A percentile compares a stretch with the other conserved stretches of the same genome.
Evolutionary conservation across 495 filamentous ascomycete species (phyloP).

Genomic region (Aspergillus avenaceus): DNA sequence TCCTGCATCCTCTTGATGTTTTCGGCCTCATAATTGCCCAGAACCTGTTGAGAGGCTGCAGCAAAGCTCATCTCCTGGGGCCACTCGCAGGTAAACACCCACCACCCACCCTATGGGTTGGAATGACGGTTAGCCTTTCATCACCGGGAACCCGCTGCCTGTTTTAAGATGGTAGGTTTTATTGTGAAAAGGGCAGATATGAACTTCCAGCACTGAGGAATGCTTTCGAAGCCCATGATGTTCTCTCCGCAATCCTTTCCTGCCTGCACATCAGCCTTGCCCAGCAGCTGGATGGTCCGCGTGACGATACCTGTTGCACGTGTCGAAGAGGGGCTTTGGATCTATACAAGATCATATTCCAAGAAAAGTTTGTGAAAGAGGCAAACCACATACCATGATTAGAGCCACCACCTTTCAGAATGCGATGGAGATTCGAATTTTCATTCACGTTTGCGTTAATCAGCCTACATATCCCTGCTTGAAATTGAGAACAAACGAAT

Average conservation of each 20-base stretch:
- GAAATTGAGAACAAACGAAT: no score
- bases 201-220: slow-evolving; percentile 13
- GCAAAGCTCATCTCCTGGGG: slow-evolving; percentile 9
- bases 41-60: slow-evolving; percentile 27
- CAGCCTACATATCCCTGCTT: no score
- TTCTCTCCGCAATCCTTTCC: slow-evolving; percentile 14
- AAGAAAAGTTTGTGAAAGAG: not conserved
- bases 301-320: slow-evolving; percentile 8
- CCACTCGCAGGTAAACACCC: slow-evolving; percentile 7
- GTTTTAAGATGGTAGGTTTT: no score
- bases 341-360: not conserved
- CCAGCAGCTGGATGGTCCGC: slow-evolving; percentile 11
- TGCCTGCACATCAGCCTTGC: slow-evolving; percentile 7
- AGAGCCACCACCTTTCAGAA: slow-evolving; percentile 25
- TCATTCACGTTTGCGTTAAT: slow-evolving; percentile 37
- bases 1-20: slow-evolving; percentile 26
- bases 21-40: slow-evolving; percentile 37
- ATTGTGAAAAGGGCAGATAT: no score
- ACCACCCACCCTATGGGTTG: no score
- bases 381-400: slow-evolving; percentile 17
- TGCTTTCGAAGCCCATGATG: slow-evolving; percentile 14
- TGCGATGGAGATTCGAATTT: slow-evolving; percentile 28
- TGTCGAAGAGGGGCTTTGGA: not conserved
- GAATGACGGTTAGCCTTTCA: no score
- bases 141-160: no score